A percentile compares a stretch with the other conserved stretches of the same genome.
Conservation (phyloP, 768 basidiomycete genomes). For the Lactarius deliciosus region DNA sequence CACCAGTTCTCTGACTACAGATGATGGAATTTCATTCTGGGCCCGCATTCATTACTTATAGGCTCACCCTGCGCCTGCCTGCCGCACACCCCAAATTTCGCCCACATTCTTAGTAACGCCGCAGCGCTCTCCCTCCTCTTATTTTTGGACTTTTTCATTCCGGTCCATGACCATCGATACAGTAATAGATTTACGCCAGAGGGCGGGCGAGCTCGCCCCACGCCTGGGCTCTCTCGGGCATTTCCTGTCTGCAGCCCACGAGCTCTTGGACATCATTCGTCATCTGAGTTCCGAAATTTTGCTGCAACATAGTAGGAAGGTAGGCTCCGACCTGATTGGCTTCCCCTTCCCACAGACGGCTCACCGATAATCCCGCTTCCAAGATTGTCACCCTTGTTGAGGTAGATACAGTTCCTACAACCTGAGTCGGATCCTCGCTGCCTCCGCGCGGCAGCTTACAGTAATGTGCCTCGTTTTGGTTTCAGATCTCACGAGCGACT, state of each 20-base stretch:
- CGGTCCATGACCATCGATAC: slow-evolving; percentile 23
- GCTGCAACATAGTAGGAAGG: slow-evolving; percentile 28
- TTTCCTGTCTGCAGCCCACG: slow-evolving; percentile 28
- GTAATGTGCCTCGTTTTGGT: slow-evolving; percentile 17
- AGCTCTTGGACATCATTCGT: slow-evolving; percentile 26
- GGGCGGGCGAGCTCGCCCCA: slow-evolving; percentile 27
- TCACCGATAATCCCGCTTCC: slow-evolving; percentile 16
- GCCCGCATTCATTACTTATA: slow-evolving; percentile 26
- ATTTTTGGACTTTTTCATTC: neutral
- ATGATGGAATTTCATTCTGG: slow-evolving; percentile 20
- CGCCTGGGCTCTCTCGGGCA: slow-evolving; percentile 23
- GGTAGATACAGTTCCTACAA: slow-evolving; percentile 23
- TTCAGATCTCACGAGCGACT: slow-evolving; percentile 29
- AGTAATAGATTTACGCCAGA: slow-evolving; percentile 28
- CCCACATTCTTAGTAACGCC: slow-evolving; percentile 24
- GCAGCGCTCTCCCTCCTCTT: slow-evolving; percentile 12
- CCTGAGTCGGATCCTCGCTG: slow-evolving; percentile 7
- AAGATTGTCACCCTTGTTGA: slow-evolving; percentile 31
- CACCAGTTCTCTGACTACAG: slow-evolving; percentile 24
- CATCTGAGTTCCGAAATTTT: slow-evolving; percentile 26
- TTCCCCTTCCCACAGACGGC: neutral
- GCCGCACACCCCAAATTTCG: slow-evolving; percentile 13
- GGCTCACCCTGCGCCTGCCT: slow-evolving; percentile 21
- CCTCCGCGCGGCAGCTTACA: slow-evolving; percentile 15
- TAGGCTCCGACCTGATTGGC: slow-evolving; percentile 14